Evolutionary conservation across 305 asterid genomes (phyloP).

Genomic region (Solanum hybrid): DNA sequence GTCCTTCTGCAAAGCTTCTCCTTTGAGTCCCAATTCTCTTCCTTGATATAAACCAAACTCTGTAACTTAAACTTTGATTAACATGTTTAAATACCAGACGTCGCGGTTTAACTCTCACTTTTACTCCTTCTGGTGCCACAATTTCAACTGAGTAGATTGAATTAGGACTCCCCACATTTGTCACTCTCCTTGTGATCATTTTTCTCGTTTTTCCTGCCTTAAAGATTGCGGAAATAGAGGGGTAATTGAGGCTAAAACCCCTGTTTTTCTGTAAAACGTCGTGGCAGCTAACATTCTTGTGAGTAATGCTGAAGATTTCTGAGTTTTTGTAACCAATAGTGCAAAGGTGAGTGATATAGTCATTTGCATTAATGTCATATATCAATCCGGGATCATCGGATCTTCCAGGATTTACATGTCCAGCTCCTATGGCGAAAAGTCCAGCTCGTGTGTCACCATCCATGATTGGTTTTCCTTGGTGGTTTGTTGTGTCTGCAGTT

Average conservation of each 20-base stretch:
- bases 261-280: conserved; percentile 34
- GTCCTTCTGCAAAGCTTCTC: conserved; percentile 42
- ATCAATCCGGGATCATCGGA: conserved; percentile 75
- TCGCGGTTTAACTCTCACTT: conserved; percentile 58
- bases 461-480: conserved; percentile 60
- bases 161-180: conserved; percentile 66
- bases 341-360: conserved; percentile 70
- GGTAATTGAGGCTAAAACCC: conserved; percentile 83
- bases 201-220: conserved; percentile 41
- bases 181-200: conserved; percentile 42
- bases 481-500: conserved; percentile 57
- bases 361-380: conserved; percentile 56
- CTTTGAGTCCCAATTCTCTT: conserved; percentile 21
- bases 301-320: conserved; percentile 66
- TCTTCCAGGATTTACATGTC: conserved; percentile 73
- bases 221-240: conserved; percentile 63
- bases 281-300: conserved; percentile 72
- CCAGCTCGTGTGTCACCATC: conserved; percentile 69
- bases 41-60: conserved; percentile 53
- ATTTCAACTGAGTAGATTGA: conserved; percentile 55
- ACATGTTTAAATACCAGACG: conserved; percentile 36
- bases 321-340: conserved; percentile 46
- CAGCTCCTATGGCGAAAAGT: conserved; percentile 73
- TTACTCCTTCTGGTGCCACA: conserved; percentile 70
- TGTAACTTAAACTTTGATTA: conserved; percentile 59